phyloP scores from a whole-genome alignment of 2,329 filamentous ascomycete species.

The Claviceps sp. region DNA sequence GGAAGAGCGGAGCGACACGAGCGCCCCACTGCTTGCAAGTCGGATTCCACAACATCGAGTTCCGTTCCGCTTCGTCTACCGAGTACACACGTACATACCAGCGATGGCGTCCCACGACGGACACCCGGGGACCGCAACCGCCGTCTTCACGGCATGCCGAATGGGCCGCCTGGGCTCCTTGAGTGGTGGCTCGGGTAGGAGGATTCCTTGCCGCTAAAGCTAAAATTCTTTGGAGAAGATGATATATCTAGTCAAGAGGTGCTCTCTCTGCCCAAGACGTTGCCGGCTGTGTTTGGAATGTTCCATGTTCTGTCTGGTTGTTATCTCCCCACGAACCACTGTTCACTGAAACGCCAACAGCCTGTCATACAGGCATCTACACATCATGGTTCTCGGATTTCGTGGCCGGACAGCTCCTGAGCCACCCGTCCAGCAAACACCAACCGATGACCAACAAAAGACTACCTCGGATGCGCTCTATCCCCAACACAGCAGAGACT shows the following conservation, averaged over 20 bases:
- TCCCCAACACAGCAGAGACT: neutral
- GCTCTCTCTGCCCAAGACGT: neutral
- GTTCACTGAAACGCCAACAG: neutral
- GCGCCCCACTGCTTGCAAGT: too few species aligned
- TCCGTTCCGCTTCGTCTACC: too few species aligned
- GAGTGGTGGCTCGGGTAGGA: neutral
- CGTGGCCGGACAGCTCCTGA: neutral
- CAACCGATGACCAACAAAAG: neutral
- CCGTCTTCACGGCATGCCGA: neutral
- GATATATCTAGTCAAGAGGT: neutral
- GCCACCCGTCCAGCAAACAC: neutral
- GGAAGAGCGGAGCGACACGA: too few species aligned
- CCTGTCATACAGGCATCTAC: neutral
- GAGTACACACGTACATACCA: too few species aligned
- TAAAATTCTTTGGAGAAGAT: neutral
- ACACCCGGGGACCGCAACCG: neutral
- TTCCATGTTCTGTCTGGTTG: neutral
- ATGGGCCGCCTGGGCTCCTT: neutral
- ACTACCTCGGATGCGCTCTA: neutral
- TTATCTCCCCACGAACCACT: neutral
- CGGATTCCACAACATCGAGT: too few species aligned
- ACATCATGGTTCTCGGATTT: neutral
- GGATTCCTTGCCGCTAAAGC: neutral
- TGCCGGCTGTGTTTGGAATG: neutral
- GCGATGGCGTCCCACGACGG: neutral